These are phyloP conservation scores for Boletus edulis DNA, from an alignment of 768 basidiomycete species.

Conservation along the genomic window DNA sequence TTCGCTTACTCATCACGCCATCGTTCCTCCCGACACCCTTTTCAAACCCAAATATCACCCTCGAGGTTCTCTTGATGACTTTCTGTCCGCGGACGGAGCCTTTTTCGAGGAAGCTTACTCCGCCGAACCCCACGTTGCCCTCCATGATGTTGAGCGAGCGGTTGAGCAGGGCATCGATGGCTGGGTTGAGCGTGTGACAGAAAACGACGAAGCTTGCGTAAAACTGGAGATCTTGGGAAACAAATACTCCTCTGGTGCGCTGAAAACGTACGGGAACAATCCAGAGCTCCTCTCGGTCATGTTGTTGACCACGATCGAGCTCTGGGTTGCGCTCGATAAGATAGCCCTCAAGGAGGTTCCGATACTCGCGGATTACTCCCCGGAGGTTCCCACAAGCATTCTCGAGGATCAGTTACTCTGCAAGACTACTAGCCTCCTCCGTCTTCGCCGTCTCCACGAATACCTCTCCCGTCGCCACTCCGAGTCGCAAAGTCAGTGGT, in stretches of 20 bases:
- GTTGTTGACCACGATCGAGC: slow-evolving; percentile 37
- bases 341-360: slow-evolving; percentile 19
- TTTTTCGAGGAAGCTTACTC: slow-evolving; percentile 10
- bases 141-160: slow-evolving; percentile 39
- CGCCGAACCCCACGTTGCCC: slow-evolving; percentile 12
- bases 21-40: not conserved
- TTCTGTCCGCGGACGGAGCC: slow-evolving; percentile 8
- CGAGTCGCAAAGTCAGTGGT: slow-evolving; percentile 13
- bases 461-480: slow-evolving; percentile 35
- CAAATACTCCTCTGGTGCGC: slow-evolving; percentile 29
- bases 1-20: slow-evolving; percentile 6
- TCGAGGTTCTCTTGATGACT: slow-evolving; percentile 17
- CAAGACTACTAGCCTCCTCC: slow-evolving; percentile 25
- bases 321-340: slow-evolving; percentile 38
- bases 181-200: slow-evolving; percentile 30
- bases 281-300: slow-evolving; percentile 43
- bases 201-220: slow-evolving; percentile 12
- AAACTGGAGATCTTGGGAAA: slow-evolving; percentile 23
- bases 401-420: slow-evolving; percentile 30
- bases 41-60: slow-evolving; percentile 5
- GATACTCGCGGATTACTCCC: slow-evolving; percentile 31
- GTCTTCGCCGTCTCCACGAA: slow-evolving; percentile 23
- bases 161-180: slow-evolving; percentile 31
- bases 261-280: slow-evolving; percentile 26
- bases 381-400: slow-evolving; percentile 29